Evolutionary conservation across 2,329 filamentous ascomycete genomes (phyloP), one percentile per base, ranked within the genome.

Genomic region (Tetracladium maxilliforme): DNA sequence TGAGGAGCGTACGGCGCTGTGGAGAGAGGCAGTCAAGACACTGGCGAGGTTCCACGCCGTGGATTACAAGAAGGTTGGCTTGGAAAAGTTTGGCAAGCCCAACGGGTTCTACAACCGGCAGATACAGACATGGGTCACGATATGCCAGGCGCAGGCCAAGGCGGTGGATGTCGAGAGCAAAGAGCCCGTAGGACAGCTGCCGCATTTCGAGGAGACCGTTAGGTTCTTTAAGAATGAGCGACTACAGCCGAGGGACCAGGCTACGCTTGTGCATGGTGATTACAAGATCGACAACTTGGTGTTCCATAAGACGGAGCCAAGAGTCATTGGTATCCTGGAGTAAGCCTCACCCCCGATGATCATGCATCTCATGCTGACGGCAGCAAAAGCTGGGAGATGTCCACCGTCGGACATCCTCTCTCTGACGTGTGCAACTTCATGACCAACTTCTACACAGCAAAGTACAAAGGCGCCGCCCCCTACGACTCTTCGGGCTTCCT

Each of bases 211-310:
- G 28, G 79, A 83, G 21, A 76, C 87, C 57, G 64, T 90, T 21
- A 50, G 47, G 3, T 93, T 90, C 53, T 93, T 94, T 50, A 61
- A 56, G 24, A 64, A 86, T 41, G 59, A 69, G 36, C 49, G 48
- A 29, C 63, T 61, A 24, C 82, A 87, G 51, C 87, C 87, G 2
- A 57, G 62, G 32, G 87, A 95, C 46, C 63, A 80, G 33, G 72
- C 67, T 13, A 77, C 75, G 5, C 65, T 94, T 33, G 75, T 95
- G 16, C 90, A 95, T 44, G 90, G 90, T 18, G 90, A 98, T 50
- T 98, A 87, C 60, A 98, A 95, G 59, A 92, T 87, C 42, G 80
- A 90, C 48, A 90, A 90, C 40, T 49, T 87, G 36, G 72, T 90
- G 20, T 98, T 92, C 49, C 82, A 94, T 56, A 79, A 80, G 53